These are phyloP conservation scores for Theileria sp. DNA, from an alignment of 169 alveolate species.

Conservation along the genomic window DNA sequence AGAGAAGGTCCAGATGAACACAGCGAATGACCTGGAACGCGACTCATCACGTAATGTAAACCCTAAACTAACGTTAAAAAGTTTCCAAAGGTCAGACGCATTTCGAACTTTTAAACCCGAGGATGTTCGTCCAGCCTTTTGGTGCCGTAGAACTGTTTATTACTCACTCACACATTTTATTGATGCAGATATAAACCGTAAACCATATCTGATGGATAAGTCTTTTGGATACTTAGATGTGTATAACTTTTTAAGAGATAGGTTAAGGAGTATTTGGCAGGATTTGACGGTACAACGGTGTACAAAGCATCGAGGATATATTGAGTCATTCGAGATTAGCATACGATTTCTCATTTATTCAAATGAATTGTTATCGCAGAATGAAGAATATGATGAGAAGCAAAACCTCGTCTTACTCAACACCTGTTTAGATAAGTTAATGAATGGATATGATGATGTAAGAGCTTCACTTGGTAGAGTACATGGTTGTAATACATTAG, in stretches of 20 bases:
- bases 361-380: slow-evolving; percentile 68
- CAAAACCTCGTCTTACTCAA: slow-evolving; percentile 74
- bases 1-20: slow-evolving; percentile 75
- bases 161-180: slow-evolving; percentile 71
- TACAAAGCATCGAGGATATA: slow-evolving; percentile 77
- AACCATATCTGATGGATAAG: slow-evolving; percentile 63
- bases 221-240: slow-evolving; percentile 74
- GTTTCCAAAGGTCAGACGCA: slow-evolving; percentile 85
- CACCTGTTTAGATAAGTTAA: slow-evolving; percentile 80
- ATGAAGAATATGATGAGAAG: slow-evolving; percentile 75
- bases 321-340: slow-evolving; percentile 80
- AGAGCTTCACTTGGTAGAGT: slow-evolving; percentile 10
- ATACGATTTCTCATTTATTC: slow-evolving; percentile 78
- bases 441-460: slow-evolving; percentile 82
- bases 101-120: slow-evolving; percentile 76
- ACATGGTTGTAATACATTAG: not conserved
- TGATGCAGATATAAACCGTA: slow-evolving; percentile 74
- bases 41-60: slow-evolving; percentile 49
- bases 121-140: slow-evolving; percentile 76
- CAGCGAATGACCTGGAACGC: slow-evolving; percentile 83
- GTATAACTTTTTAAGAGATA: slow-evolving; percentile 80
- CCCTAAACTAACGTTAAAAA: slow-evolving; percentile 71
- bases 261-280: slow-evolving; percentile 84
- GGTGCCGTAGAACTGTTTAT: slow-evolving; percentile 83
- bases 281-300: slow-evolving; percentile 85